Base-by-base conservation (phyloP, 805 yeast species). In the Zygosaccharomyces gambellarensis region DNA sequence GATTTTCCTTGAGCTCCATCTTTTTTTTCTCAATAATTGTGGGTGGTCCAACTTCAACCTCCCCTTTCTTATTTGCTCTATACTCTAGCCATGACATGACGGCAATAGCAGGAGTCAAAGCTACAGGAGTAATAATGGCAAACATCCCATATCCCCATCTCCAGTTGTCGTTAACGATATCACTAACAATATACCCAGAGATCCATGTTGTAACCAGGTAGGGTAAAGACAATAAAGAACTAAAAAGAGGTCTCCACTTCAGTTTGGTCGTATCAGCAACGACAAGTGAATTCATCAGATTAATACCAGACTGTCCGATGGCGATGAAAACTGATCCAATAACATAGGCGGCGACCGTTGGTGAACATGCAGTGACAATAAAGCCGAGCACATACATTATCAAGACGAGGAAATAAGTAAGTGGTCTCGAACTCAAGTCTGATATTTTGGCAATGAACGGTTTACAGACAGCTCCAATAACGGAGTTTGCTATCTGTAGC, bases 61-160 rank as follows among this genome's bases (percentile, higher is more conserved):
- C 47, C 4, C 58, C 58, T 25, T 55, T 21, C 29, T 56, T 60
- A 36, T 64, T 55, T 14, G 72, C 72, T 39, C 62, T 57, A 36
- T 56, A 59, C 39, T 71, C 74, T 52, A 66, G 55, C 47, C 60
- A 67, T 14, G 60, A 52, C 67, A 73, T 64, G 34, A 69, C 50
- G 4, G 49, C 36, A 17, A 70, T 59, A 21, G 68, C 68, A 27
- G 76, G 76, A 14, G 54, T 36, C n/a, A 66, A 45, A 17, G 69
- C 71, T 23, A 68, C 69, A 3, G 80, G 80, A 52, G 71, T 64
- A 25, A 77, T 69, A 38, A 77, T 68, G 21, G 75, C 71, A 65
- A 77, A 77, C 63, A 75, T 69, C 45, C 79, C 79, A 55, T 71
- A 76, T 25, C 80, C 82, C 77, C 78, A 73, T 61, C 80, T 69